These are phyloP conservation scores for Cornus florida DNA, from an alignment of 148 eudicot species.

Conservation along the genomic window DNA sequence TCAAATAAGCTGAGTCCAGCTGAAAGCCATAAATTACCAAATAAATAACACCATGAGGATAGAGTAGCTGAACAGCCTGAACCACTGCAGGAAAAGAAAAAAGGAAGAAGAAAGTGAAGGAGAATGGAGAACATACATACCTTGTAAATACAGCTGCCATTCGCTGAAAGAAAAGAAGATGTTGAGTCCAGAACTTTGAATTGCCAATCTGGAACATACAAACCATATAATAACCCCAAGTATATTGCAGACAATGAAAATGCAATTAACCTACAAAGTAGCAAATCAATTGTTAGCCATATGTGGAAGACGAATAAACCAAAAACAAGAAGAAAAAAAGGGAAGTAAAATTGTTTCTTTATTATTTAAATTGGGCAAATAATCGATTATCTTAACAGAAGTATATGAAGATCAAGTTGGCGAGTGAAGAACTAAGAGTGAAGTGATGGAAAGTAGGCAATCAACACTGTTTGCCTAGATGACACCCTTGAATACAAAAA, in stretches of 20 bases:
- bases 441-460: not conserved
- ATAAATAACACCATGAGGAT: not conserved
- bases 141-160: conserved; percentile 35
- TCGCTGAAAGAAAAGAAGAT: conserved; percentile 32
- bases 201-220: conserved; percentile 89
- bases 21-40: not conserved
- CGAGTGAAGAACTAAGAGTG: not conserved
- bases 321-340: no score
- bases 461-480: no score
- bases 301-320: no score
- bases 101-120: not conserved
- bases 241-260: conserved; percentile 43
- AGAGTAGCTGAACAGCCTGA: not conserved
- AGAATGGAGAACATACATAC: conserved; percentile 26
- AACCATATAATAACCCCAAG: conserved; percentile 60
- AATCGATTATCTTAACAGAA: no score
- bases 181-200: conserved; percentile 32
- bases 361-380: no score
- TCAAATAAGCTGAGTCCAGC: not conserved
- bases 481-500: no score
- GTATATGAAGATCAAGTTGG: not conserved
- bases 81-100: not conserved
- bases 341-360: no score
- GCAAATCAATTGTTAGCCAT: conserved; percentile 1
- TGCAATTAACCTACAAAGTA: conserved; percentile 47